Conservation (phyloP, 148 eudicot genomes). For the Polygonum aviculare region DNA sequence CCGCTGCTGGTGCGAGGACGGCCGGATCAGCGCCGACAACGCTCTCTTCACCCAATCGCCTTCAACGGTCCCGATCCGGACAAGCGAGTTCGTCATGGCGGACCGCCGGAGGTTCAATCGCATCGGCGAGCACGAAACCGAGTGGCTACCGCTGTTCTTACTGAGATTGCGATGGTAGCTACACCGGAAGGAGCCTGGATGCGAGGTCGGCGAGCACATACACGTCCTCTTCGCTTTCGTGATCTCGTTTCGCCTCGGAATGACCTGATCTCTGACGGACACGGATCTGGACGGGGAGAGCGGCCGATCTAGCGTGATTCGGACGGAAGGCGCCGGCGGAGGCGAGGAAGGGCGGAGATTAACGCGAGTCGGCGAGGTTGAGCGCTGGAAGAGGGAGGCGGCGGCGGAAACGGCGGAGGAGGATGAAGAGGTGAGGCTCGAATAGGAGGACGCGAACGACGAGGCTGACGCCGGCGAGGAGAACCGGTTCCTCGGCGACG, state of each 20-base stretch:
- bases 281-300: constrained; percentile 38
- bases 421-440: constrained; percentile 16
- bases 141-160: background rate
- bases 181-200: constrained; percentile 79
- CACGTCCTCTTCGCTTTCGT: constrained; percentile 38
- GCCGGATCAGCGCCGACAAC: constrained; percentile 59
- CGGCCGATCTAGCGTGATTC: constrained; percentile 46
- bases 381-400: constrained; percentile 9
- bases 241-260: constrained; percentile 16
- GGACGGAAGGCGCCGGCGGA: constrained; percentile 27
- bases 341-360: constrained; percentile 4
- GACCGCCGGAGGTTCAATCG: constrained; percentile 51
- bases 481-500: constrained; percentile 11
- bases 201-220: constrained; percentile 80
- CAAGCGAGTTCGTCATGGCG: constrained; percentile 70
- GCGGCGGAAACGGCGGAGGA: constrained; percentile 10
- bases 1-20: constrained; percentile 60
- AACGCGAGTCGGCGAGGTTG: constrained; percentile 11
- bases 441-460: constrained; percentile 22
- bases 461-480: constrained; percentile 16
- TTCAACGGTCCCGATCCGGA: constrained; percentile 65
- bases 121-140: constrained; percentile 34
- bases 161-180: constrained; percentile 36
- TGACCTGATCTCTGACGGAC: constrained; percentile 25
- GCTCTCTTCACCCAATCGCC: constrained; percentile 68